Base-by-base conservation (phyloP, 129 eudicot species). In the Deinandra increscens region DNA sequence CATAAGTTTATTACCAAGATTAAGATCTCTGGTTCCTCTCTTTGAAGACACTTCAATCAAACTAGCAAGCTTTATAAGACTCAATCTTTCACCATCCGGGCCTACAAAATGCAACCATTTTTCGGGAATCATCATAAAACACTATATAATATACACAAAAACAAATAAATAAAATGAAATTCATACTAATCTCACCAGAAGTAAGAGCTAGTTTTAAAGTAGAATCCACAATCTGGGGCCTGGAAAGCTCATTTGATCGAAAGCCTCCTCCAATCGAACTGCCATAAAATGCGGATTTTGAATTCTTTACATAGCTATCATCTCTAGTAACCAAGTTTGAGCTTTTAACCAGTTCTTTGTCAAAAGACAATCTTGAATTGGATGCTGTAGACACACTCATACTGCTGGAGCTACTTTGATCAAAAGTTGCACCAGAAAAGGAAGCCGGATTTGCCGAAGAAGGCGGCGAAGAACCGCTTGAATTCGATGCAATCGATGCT, bases 61-160 rank as follows among this genome's bases (percentile, higher is more conserved):
- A 78, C 98, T 82, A 22, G 98, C 96, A 67, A 91, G 84, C 85
- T 84, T 88, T 75, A 91, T 91, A 19, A 91, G 80, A 75, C 95
- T 88, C 83, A 91, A 8, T 75, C 84, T 88, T 9, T 81, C 96
- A 51, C 84, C 86, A 64, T 76, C 83, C 62, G 65, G 53, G 13
- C 87, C 96, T 88, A 72, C 78, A 81, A 68, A 76, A 46, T 26
- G 5, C 46, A 53, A 53, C 71, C 71, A 73, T 5, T 13, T 53
- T 43, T 38, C 18, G 9, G 10, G 4, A 49, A 68, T 14, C 14
- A 72, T 36, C 39, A 36, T 26, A 36, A 36, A 36, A 36, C 6
- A 36, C 5, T 36, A 36, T 36, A n/a, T n/a, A n/a, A n/a, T n/a
- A 36, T 36, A 36, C 39, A 4, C 39, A 36, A 36, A 4, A 36